Conservation (phyloP, 1,139 yeast genomes). For the Scheffersomyces lignicola region DNA sequence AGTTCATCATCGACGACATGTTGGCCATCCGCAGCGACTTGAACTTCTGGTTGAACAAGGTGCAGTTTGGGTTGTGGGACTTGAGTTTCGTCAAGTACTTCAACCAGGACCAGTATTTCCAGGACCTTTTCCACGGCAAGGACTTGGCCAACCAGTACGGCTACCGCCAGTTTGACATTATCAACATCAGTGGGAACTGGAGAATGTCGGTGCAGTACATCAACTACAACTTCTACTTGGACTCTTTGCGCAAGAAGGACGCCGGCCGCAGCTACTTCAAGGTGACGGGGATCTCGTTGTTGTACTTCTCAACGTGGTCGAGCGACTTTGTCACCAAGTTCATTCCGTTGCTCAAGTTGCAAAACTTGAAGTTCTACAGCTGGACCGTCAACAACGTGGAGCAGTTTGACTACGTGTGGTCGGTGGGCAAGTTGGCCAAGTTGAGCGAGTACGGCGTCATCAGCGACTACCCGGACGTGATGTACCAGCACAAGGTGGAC, state of each 20-base stretch:
- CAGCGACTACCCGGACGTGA: slow-evolving; percentile 56
- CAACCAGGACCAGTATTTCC: slow-evolving; percentile 42
- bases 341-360: slow-evolving; percentile 36
- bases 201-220: slow-evolving; percentile 33
- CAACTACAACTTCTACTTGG: slow-evolving; percentile 38
- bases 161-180: slow-evolving; percentile 31
- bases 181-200: slow-evolving; percentile 40
- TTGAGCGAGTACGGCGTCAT: slow-evolving; percentile 53
- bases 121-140: slow-evolving; percentile 20
- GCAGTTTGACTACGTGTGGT: slow-evolving; percentile 47
- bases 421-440: slow-evolving; percentile 25
- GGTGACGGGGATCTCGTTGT: slow-evolving; percentile 39
- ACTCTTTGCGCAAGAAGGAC: slow-evolving; percentile 20
- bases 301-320: slow-evolving; percentile 44
- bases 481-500: slow-evolving; percentile 21
- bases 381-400: slow-evolving; percentile 76
- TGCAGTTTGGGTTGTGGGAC: slow-evolving; percentile 84
- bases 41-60: slow-evolving; percentile 63
- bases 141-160: slow-evolving; percentile 18
- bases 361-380: slow-evolving; percentile 57
- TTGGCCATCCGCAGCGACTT: slow-evolving; percentile 48
- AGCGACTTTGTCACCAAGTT: slow-evolving; percentile 34
- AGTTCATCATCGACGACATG: slow-evolving; percentile 52
- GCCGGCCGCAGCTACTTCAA: slow-evolving; percentile 23
- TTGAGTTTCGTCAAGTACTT: slow-evolving; percentile 59